A percentile compares a stretch with the other conserved stretches of the same genome.
These are phyloP conservation scores for Xylaria nigripes DNA, from an alignment of 495 filamentous ascomycete species.

Conservation along the genomic window DNA sequence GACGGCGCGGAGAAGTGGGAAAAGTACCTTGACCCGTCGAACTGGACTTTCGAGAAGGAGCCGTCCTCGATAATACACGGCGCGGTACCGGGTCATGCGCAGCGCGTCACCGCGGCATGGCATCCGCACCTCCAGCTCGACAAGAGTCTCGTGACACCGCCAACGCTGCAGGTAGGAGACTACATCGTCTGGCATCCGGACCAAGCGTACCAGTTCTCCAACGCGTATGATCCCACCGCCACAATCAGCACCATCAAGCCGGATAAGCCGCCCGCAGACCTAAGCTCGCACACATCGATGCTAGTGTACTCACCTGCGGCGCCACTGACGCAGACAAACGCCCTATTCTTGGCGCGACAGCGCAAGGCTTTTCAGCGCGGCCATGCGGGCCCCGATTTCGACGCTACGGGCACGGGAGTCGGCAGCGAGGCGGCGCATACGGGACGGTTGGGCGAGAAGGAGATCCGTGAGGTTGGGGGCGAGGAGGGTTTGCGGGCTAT, in stretches of 20 bases:
- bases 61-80: conserved; percentile 62
- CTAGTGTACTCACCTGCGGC: conserved; percentile 79
- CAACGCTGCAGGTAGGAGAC: conserved; percentile 71
- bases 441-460: conserved; percentile 36
- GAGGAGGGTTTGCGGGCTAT: conserved; percentile 39
- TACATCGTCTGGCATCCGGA: conserved; percentile 93
- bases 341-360: conserved; percentile 67
- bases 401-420: conserved; percentile 40
- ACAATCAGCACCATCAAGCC: conserved; percentile 21
- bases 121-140: conserved; percentile 75
- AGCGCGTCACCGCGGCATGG: conserved; percentile 66
- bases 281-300: conserved; percentile 29
- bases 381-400: conserved; percentile 64
- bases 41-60: conserved; percentile 47
- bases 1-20: conserved; percentile 31
- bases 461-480: conserved; percentile 40
- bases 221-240: conserved; percentile 32
- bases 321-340: conserved; percentile 71
- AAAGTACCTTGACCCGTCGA: conserved; percentile 47
- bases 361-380: conserved; percentile 61
- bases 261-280: background rate
- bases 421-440: conserved; percentile 39
- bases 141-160: conserved; percentile 69
- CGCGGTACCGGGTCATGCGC: conserved; percentile 67
- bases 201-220: conserved; percentile 42